phyloP scores from a whole-genome alignment of 768 basidiomycete genomes.

The Tylopilus cervinicoccineus region DNA sequence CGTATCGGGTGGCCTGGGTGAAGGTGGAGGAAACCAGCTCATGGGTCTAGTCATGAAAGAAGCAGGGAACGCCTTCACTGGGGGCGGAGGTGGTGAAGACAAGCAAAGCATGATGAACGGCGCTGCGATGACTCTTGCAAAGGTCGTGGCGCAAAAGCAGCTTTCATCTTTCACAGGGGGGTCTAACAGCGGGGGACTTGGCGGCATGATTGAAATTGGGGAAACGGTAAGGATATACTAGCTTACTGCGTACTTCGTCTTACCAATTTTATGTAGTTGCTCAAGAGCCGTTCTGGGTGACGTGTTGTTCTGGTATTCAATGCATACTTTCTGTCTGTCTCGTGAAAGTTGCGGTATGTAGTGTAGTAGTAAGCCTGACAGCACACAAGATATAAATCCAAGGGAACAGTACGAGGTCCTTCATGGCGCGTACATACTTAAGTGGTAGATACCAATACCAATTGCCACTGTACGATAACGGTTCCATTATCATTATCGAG shows the following conservation, averaged over 20 bases:
- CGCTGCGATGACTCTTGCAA: slow-evolving; percentile 84
- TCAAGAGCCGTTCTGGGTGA: slow-evolving; percentile 16
- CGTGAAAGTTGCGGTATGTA: too few relatives aligned
- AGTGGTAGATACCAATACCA: too few relatives aligned
- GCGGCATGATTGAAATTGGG: slow-evolving; percentile 48
- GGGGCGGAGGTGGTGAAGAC: slow-evolving; percentile 50
- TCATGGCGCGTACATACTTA: too few relatives aligned
- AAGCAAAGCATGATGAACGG: slow-evolving; percentile 85
- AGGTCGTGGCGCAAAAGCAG: slow-evolving; percentile 70
- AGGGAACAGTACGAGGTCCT: too few relatives aligned
- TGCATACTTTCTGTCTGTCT: neutral
- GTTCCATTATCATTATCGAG: too few relatives aligned
- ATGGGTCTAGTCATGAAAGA: slow-evolving; percentile 88
- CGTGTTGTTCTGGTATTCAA: neutral
- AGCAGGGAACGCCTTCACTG: slow-evolving; percentile 67
- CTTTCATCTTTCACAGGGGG: slow-evolving; percentile 45
- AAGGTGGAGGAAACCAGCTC: slow-evolving; percentile 55
- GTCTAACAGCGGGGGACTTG: slow-evolving; percentile 65
- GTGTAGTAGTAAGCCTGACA: too few relatives aligned
- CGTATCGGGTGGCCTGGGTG: slow-evolving; percentile 33
- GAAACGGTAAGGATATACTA: slow-evolving; percentile 38
- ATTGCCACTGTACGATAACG: too few relatives aligned
- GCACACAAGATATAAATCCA: too few relatives aligned
- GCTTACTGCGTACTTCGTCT: neutral
- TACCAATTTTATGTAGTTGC: slow-evolving; percentile 5